Base-by-base conservation (phyloP, 2,329 filamentous ascomycete species). In the Cercospora sp. region DNA sequence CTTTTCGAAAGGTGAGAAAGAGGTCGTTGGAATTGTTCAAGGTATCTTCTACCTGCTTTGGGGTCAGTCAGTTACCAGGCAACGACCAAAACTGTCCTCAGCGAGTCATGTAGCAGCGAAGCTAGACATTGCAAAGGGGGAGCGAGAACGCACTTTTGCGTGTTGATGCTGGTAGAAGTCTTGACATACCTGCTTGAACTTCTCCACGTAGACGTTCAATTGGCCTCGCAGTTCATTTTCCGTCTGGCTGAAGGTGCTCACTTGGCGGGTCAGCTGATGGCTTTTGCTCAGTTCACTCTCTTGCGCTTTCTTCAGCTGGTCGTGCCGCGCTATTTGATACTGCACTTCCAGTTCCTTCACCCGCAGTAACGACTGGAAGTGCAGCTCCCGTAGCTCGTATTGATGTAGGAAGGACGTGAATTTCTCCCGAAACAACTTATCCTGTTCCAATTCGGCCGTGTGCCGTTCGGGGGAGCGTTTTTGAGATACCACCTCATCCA, bases 1-100 rank as follows among this genome's bases (percentile, higher is more conserved):
- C 95, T 82, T 97, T 97, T 65, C 94, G 89, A 82, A 98, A 98
- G 0, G 95, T 97, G 73, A 97, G 84, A 81, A 98, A 98, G 64
- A 98, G 85, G 79, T 98, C 95, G 83, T 98, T 98, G 81, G 93
- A 97, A 79, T 97, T 98, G 82, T 97, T 98, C 62, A 98, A 87
- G 43, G 94, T 98, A 81, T 98, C 95, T 86, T 98, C 94, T 79
- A 98, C 94, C 94, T 98, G 84, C 82, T 80, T 85, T 84, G 81
- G 74, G 74, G 77, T 79, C 75, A 79, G 78, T 80, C 76, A 80
- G 77, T 77, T 72, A 76, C 66, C 70, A 74, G 51, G 66, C 68
- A 68, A 74, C 62, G 51, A 59, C 62, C 34, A 58, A 59, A 45
- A 65, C 62, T 58, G 53, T 65, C 34, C 53, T 65, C 51, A 65